A percentile compares a stretch with the other conserved stretches of the same genome.
Conservation (phyloP, 129 eudicot species). For the Flaveria bidentis region DNA sequence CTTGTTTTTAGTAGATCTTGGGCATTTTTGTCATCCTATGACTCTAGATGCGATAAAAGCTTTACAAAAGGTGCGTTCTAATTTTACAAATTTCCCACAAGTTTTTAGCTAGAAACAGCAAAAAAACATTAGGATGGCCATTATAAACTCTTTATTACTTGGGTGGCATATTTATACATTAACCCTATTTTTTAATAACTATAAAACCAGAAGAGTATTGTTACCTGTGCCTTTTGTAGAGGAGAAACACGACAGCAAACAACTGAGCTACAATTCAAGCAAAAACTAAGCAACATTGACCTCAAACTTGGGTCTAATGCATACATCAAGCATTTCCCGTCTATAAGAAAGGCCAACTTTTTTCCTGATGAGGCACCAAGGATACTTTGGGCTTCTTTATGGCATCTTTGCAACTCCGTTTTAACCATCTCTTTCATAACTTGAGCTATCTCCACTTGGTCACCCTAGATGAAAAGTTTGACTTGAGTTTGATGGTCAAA, state of each 20-base stretch:
- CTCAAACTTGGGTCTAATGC: slow-evolving; percentile 92
- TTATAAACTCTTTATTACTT: neutral
- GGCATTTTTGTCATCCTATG: neutral
- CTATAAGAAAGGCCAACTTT: slow-evolving; percentile 79
- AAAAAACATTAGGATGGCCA: neutral
- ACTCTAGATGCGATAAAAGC: neutral
- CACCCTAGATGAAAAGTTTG: slow-evolving; percentile 59
- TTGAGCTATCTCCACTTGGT: slow-evolving; percentile 93
- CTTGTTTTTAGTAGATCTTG: too few relatives aligned
- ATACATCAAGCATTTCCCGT: slow-evolving; percentile 96
- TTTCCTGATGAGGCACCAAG: slow-evolving; percentile 50
- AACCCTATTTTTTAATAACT: neutral
- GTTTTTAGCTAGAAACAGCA: neutral
- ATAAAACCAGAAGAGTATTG: neutral
- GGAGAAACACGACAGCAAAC: slow-evolving; percentile 99
- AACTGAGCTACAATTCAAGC: slow-evolving; percentile 87
- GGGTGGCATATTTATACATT: neutral
- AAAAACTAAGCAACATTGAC: slow-evolving; percentile 68
- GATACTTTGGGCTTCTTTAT: slow-evolving; percentile 65
- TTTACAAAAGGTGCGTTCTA: neutral
- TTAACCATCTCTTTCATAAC: slow-evolving; percentile 62
- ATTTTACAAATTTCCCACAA: neutral
- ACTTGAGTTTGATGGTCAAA: slow-evolving; percentile 20
- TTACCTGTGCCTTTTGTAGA: slow-evolving; percentile 91
- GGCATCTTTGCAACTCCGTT: slow-evolving; percentile 57